Base-by-base conservation (phyloP, 164 flowering plant genomes). In the Echeveria elegans region DNA sequence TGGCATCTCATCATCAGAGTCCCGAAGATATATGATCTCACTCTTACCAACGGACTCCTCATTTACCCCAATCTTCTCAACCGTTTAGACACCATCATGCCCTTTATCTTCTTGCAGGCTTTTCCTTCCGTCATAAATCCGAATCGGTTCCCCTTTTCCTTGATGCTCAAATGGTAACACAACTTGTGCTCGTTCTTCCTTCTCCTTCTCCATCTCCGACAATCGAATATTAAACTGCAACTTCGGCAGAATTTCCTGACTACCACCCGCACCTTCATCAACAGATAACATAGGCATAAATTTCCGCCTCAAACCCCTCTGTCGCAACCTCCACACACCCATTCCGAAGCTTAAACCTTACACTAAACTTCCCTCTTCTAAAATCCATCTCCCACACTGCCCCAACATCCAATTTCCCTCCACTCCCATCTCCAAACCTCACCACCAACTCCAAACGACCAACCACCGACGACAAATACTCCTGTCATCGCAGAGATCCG, bases 101-200 rank as follows among this genome's bases (percentile, higher is more conserved):
- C 78, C 74, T 65, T 34, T 74, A 48, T 79, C 86, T 21, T 71
- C 21, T 15, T 82, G 80, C 65, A 89, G 78, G 70, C 75, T 78
- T 45, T 53, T 53, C 31, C 96, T 84, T 5, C 97, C 97, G 82
- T 94, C 97, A 77, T 89, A 94, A 14, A 91, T 94, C 65, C 86
- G 76, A 59, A 82, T 69, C 1, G 81, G 73, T 71, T 84, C 77
- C 4, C 90, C 93, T 72, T 74, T 81, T 70, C 86, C 97, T 84
- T 94, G 97, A 76, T 94, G 99, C 72, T 91, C 97, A 82, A 91
- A 94, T 19, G 99, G 99, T 74, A 94, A 97, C 14, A 89, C 85
- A 70, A 94, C 96, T 63, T 84, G 87, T 31, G 88, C 90, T 73
- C 89, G 77, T 66, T 94, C 96, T 43, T 65, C 71, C 63, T 70